phyloP scores from a whole-genome alignment of 2,329 filamentous ascomycete genomes.

The Hypoxylon sp. region DNA sequence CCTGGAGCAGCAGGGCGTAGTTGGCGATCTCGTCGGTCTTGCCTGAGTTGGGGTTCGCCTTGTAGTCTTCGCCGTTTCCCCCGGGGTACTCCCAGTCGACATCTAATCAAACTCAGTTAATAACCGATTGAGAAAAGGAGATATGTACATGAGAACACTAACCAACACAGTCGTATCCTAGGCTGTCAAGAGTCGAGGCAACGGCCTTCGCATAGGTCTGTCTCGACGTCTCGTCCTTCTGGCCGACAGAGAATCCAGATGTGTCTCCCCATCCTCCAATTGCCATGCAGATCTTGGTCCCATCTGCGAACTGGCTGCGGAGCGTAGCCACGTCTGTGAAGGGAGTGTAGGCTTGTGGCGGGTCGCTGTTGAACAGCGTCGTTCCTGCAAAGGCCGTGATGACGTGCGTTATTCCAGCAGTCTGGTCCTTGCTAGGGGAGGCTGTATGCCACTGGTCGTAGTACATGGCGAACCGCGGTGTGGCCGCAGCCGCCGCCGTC shows the following conservation, averaged over 20 bases:
- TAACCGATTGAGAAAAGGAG: background rate
- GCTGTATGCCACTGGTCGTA: conserved; percentile 43
- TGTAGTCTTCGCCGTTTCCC: conserved; percentile 77
- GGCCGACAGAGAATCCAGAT: conserved; percentile 66
- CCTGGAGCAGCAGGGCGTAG: conserved; percentile 68
- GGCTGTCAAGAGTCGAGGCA: conserved; percentile 66
- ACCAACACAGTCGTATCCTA: conserved; percentile 75
- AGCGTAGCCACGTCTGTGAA: conserved; percentile 43
- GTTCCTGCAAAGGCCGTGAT: conserved; percentile 44
- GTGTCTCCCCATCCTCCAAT: conserved; percentile 81
- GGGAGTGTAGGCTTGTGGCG: conserved; percentile 36
- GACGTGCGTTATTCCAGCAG: conserved; percentile 44
- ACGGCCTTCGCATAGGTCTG: conserved; percentile 71
- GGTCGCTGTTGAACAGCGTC: conserved; percentile 41
- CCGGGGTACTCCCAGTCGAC: conserved; percentile 72
- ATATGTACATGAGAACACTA: conserved; percentile 4
- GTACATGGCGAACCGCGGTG: conserved; percentile 42
- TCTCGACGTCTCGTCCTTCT: conserved; percentile 60
- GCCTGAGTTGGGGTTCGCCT: conserved; percentile 65
- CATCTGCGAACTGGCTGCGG: conserved; percentile 57
- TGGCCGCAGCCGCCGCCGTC: conserved; percentile 30
- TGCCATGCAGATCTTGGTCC: conserved; percentile 72
- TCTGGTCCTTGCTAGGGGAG: conserved; percentile 29
- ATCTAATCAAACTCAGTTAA: conserved; percentile 44
- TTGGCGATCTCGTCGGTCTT: conserved; percentile 69